Evolutionary conservation across 192 early-diverging fungal species (phyloP), one percentile per base, ranked within the genome.

Genomic region (Nowakowskiella sp.): DNA sequence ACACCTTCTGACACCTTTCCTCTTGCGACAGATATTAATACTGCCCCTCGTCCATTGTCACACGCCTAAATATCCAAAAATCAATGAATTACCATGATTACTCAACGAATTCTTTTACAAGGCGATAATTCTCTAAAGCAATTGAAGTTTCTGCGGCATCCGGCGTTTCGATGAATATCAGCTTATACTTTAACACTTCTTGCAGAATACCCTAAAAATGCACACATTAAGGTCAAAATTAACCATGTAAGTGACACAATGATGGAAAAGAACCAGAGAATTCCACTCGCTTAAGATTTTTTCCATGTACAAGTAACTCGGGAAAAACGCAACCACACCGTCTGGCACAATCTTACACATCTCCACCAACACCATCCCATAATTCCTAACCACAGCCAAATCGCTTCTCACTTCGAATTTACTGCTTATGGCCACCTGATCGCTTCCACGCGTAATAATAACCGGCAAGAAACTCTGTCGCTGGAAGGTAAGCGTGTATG

Each of bases 1-100:
- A 99, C 96, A 31, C 97, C 97, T 71, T 97, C 97, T 21, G 92
- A 95, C 16, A 99, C 94, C 65, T 99, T 99, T 7, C 97, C 97
- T 29, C 97, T 85, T 13, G 97, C 97, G 24, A 99, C 97, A 58
- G 93, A 94, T 6, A 99, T 65, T 26, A 99, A 67, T 32, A 99
- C 89, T 0, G 97, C 97, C 2, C 97, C 97, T 24, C 97, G 86
- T 2, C 97, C 97, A 71, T 97, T 99, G 64, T 95, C 88, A 65
- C 97, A 99, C 10, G 89, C 89, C 65, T 84, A 49, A 9, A 7
- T 4, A 25, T 29, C 28, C 28, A n/a, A 7, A 48, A 59, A 24
- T 42, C 2, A 42, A 29, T 47, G 31, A 39, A 23, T 19, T n/a
- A 36, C 39, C 26, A 32, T 32, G 33, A 42, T 16, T 33, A 42